Conservation (phyloP, 129 eudicot species). For the Dittrichia graveolens region DNA sequence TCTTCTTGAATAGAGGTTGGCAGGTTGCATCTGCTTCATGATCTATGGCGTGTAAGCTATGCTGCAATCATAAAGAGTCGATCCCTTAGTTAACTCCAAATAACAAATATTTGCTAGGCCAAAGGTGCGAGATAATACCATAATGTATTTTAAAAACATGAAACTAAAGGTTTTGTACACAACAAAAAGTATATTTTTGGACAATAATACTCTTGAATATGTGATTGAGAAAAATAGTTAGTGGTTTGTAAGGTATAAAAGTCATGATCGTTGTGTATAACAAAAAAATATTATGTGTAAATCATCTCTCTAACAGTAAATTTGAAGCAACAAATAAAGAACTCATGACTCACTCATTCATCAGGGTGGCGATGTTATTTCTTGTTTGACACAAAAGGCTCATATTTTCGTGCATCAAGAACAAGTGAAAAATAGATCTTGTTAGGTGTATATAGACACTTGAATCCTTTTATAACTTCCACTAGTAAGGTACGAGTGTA, state of each 20-base stretch:
- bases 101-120: not conserved
- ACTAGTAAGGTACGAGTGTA: no score
- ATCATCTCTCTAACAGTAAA: not conserved
- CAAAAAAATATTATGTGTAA: no score
- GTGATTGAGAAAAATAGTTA: no score
- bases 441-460: not conserved
- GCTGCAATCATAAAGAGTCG: constrained; percentile 35
- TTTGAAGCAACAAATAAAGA: not conserved
- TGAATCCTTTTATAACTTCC: not conserved
- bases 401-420: constrained; percentile 62
- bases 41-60: constrained; percentile 41
- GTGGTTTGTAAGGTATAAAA: no score
- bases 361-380: constrained; percentile 43
- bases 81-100: not conserved
- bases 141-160: not conserved
- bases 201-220: not conserved
- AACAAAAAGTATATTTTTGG: no score
- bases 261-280: no score
- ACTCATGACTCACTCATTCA: constrained; percentile 48
- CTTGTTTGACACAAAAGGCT: constrained; percentile 57
- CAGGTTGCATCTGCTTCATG: constrained; percentile 60
- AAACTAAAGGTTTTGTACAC: not conserved
- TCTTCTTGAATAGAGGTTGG: constrained; percentile 35
- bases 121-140: no score
- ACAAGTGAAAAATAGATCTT: constrained; percentile 11